Evolutionary conservation across 108 stramenopile genomes (phyloP), one percentile per base, ranked within the genome.

Genomic region (Nannochloropsis gaditana): DNA sequence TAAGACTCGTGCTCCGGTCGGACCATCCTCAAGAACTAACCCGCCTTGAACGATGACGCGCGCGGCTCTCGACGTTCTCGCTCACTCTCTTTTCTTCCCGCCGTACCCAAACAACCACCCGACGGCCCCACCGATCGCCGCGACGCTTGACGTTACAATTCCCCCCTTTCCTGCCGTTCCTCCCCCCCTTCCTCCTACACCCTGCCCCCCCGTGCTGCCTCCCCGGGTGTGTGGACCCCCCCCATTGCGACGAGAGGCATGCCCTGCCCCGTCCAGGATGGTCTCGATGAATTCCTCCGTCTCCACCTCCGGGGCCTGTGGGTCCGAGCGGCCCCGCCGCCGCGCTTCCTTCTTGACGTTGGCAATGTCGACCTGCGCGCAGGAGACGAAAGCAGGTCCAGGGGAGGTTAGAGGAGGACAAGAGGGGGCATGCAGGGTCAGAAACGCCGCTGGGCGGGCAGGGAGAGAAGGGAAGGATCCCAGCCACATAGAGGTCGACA

Each of bases 211-310:
- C 59, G 3, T 5, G 59, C 19, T n/a, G n/a, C 19, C 59, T n/a
- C 2, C 2, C n/a, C 59, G 59, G 3, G 4, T 4, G 59, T 73
- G 59, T n/a, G n/a, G 59, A 3, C 19, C 59, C 59, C 59, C 59
- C 15, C 59, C 47, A 1, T 15, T 73, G 59, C 59, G 15, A 8
- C 59, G 59, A n/a, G 15, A n/a, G n/a, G 3, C 19, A 6, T 73
- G 8, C 19, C 59, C 59, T n/a, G 8, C 59, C 19, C 59, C 59
- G 59, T 6, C 59, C n/a, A 73, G 59, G n/a, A 73, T 73, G 59
- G 59, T 73, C n/a, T 73, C 59, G n/a, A 73, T 73, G n/a, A 73
- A 73, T 6, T 73, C 59, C n/a, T 73, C 59, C 19, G 59, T 73
- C n/a, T 73, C 59, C 15, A 73, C 59, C n/a, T 73, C 59, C 4